Evolutionary conservation across 805 yeast genomes (phyloP), one percentile per base, ranked within the genome.

Genomic region (Kuraishia piskuri): DNA sequence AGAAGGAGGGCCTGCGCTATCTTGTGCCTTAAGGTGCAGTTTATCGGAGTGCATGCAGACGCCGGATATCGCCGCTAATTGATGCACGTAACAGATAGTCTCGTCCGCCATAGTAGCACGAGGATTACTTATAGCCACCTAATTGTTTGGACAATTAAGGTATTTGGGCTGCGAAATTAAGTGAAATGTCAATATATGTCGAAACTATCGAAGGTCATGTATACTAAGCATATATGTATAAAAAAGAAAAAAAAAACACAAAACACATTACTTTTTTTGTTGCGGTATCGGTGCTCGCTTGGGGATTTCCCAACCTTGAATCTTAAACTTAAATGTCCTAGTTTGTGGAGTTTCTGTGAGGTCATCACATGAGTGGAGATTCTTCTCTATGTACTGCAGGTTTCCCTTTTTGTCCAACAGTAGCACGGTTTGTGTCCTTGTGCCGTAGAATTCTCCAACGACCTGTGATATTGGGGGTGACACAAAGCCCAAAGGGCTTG

Each of bases 401-500:
- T 68, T 54, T 60, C 88, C 74, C 45, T 61, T 54, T 44, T 73
- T 75, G 61, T 79, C 81, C 9, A 87, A 74, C 22, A 88, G 59
- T 2, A 90, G 74, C 1, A 90, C 78, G 0, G 96, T 89, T 65
- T 90, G 96, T 0, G 96, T 88, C 53, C 97, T 70, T 0, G 97
- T 90, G 0, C 97, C 97, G 63, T 90, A 91, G 60, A 73, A 82
- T 22, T 72, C 66, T 0, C 90, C 89, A 17, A 73, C 68, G n/a
- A 67, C 59, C 20, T 57, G 55, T 3, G 70, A 65, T 26, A 54
- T 19, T 7, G 37, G 46, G 12, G 50, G 26, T 21, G 48, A 23
- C 23, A 24, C 37, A 40, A 46, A 46, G 9, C 40, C 49, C 45
- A 46, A n/a, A 20, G 22, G 22, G 17, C 40, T 31, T 5, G 9